These are phyloP conservation scores for Glycyrrhiza uralensis DNA, from an alignment of 306 rosid species.

Conservation along the genomic window DNA sequence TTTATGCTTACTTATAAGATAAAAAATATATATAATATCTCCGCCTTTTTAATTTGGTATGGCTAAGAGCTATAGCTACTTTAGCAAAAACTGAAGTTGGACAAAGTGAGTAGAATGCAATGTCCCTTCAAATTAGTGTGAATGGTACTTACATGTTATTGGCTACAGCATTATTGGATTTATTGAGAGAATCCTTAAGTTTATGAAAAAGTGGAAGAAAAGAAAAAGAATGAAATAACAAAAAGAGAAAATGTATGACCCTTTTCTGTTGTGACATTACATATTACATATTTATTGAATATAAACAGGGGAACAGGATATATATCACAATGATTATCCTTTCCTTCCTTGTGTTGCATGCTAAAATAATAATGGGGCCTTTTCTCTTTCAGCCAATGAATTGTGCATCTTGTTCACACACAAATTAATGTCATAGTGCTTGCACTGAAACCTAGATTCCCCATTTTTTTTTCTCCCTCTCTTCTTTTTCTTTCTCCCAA, in stretches of 20 bases:
- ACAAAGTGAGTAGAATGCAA: not conserved
- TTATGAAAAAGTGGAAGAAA: slow-evolving; percentile 17
- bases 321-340: slow-evolving; percentile 33
- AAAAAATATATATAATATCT: not conserved
- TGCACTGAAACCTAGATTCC: slow-evolving; percentile 42
- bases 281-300: slow-evolving; percentile 23
- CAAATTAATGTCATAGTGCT: slow-evolving; percentile 29
- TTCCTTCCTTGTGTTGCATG: slow-evolving; percentile 53
- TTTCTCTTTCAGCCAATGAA: slow-evolving; percentile 38
- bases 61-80: not conserved
- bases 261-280: slow-evolving; percentile 29
- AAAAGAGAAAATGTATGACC: slow-evolving; percentile 5
- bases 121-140: slow-evolving; percentile 26
- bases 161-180: slow-evolving; percentile 25
- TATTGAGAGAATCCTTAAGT: slow-evolving; percentile 35
- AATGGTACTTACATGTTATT: slow-evolving; percentile 29
- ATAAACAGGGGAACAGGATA: slow-evolving; percentile 36
- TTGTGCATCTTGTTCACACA: slow-evolving; percentile 46
- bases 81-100: not conserved
- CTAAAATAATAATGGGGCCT: slow-evolving; percentile 46
- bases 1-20: not conserved
- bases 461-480: not conserved
- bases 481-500: not conserved
- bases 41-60: not conserved
- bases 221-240: not conserved